Evolutionary conservation across 139 green algal species (phyloP).

Genomic region (Ettlia oleoabundans): DNA sequence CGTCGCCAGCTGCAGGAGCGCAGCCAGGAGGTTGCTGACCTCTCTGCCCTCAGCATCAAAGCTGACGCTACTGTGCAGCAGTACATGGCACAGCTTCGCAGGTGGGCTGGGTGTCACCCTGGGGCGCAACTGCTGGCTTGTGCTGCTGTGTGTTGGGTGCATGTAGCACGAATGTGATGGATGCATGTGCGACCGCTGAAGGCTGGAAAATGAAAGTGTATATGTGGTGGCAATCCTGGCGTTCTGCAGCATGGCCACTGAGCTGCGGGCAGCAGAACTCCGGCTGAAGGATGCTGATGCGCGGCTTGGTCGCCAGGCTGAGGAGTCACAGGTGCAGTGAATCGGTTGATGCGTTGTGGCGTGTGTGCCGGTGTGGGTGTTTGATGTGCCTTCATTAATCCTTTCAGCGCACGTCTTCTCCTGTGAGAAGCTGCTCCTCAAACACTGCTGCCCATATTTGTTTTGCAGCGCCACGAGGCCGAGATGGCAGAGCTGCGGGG

Average conservation of each 20-base stretch:
- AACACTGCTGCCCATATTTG: too few relatives aligned
- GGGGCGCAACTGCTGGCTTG: too few relatives aligned
- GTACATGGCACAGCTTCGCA: conserved; percentile 40
- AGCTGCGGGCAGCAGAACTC: conserved; percentile 26
- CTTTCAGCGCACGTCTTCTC: too few relatives aligned
- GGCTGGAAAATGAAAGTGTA: too few relatives aligned
- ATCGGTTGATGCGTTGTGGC: not conserved
- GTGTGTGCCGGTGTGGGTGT: not conserved
- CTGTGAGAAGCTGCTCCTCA: too few relatives aligned
- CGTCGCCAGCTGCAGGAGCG: conserved; percentile 25
- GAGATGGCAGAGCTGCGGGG: conserved; percentile 28
- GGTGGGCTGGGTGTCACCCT: too few relatives aligned
- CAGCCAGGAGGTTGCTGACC: conserved; percentile 26
- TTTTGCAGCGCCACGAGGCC: not conserved
- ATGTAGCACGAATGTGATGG: too few relatives aligned
- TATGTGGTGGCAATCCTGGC: too few relatives aligned
- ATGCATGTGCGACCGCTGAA: too few relatives aligned
- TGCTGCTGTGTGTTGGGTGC: too few relatives aligned
- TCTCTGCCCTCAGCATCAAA: conserved; percentile 33
- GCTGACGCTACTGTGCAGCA: conserved; percentile 27
- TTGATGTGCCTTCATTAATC: too few relatives aligned
- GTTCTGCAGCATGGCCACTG: conserved; percentile 32
- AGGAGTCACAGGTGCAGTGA: conserved; percentile 21
- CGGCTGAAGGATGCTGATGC: conserved; percentile 17
- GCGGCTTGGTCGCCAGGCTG: not conserved